These are phyloP conservation scores for Pelargonium citronellum DNA, from an alignment of 441 rosid species.

Conservation along the genomic window DNA sequence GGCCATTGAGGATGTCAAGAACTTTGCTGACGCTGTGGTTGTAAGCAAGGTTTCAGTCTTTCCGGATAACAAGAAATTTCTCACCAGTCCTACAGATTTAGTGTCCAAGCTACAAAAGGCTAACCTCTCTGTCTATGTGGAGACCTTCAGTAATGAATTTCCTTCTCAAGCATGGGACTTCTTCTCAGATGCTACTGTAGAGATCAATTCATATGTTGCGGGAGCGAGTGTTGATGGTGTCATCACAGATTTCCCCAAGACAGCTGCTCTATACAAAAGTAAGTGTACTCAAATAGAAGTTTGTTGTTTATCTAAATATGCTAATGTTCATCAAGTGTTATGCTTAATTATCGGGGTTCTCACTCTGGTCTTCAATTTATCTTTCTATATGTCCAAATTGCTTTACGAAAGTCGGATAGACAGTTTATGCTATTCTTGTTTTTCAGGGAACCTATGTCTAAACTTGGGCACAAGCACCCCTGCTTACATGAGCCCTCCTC, in stretches of 20 bases:
- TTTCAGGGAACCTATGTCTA: constrained; percentile 61
- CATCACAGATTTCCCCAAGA: constrained; percentile 52
- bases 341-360: too few species aligned
- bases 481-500: constrained; percentile 51
- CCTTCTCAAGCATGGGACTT: constrained; percentile 36
- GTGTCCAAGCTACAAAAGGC: constrained; percentile 28
- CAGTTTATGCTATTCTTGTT: too few species aligned
- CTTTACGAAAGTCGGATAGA: too few species aligned
- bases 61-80: constrained; percentile 19
- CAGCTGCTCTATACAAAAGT: constrained; percentile 48
- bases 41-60: constrained; percentile 33
- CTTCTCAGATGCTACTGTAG: constrained; percentile 41
- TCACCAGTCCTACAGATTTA: constrained; percentile 16
- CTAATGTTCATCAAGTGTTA: too few species aligned
- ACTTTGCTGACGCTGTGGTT: constrained; percentile 37
- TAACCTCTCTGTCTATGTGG: constrained; percentile 40
- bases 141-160: constrained; percentile 44
- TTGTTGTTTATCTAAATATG: background rate
- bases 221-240: constrained; percentile 31
- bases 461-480: constrained; percentile 30
- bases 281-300: constrained; percentile 4
- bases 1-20: constrained; percentile 41
- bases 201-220: constrained; percentile 31
- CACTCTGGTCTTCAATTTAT: too few species aligned
- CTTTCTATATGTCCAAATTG: background rate